These are phyloP conservation scores for Colletotrichum camelliae DNA, from an alignment of 2,329 filamentous ascomycete species.

Conservation along the genomic window DNA sequence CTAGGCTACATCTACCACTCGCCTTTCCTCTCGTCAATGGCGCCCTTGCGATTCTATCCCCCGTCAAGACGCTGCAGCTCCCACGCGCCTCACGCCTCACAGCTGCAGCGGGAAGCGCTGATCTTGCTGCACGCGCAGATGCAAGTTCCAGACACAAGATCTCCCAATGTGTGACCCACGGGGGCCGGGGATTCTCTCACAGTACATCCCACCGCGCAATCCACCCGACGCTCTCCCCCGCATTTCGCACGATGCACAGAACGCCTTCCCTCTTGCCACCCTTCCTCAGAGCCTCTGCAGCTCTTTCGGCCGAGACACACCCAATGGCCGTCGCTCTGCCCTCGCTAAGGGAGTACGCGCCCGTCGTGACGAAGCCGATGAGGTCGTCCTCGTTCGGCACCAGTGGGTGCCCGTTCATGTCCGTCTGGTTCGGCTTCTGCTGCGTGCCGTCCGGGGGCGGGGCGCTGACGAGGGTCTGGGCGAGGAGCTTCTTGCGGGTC, in stretches of 20 bases:
- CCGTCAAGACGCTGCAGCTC: background rate
- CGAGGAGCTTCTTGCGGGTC: constrained; percentile 49
- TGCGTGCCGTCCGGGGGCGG: constrained; percentile 36
- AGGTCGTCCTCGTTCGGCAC: constrained; percentile 79
- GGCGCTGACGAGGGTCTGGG: constrained; percentile 49
- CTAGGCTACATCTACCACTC: background rate
- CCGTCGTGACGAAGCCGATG: constrained; percentile 89
- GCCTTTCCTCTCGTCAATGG: constrained; percentile 26
- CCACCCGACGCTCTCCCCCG: constrained; percentile 80
- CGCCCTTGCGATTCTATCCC: constrained; percentile 26
- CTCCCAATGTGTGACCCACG: background rate
- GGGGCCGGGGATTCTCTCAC: constrained; percentile 30
- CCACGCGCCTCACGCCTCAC: background rate
- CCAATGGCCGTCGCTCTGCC: constrained; percentile 81
- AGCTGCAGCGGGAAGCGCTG: background rate
- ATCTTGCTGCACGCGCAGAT: background rate
- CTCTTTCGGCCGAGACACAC: constrained; percentile 66
- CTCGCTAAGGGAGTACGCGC: constrained; percentile 79
- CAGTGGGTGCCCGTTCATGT: constrained; percentile 61
- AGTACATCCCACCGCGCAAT: constrained; percentile 79
- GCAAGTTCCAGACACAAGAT: background rate
- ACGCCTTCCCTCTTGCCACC: constrained; percentile 42
- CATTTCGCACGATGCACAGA: constrained; percentile 81
- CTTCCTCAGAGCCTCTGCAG: constrained; percentile 46
- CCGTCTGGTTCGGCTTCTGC: constrained; percentile 37